Base-by-base conservation (phyloP, 2,329 filamentous ascomycete species). In the Colletotrichum trifolii region DNA sequence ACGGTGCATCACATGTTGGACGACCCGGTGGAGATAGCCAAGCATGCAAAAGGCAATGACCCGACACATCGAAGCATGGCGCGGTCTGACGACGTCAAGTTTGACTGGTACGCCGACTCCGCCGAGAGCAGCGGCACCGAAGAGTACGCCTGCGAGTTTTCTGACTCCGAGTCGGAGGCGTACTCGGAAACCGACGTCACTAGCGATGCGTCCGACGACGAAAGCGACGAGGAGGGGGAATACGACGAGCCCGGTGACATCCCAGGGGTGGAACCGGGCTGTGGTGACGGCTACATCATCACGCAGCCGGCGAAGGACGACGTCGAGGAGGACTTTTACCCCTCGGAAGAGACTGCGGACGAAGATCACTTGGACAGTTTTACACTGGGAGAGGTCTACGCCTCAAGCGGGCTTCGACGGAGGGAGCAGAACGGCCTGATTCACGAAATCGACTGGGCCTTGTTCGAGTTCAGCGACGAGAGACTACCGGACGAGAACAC, bases 1-100 rank as follows among this genome's bases (percentile, higher is more conserved):
- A 97, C 93, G 25, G 95, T 98, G 0, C 95, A 98, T 73, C 95
- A 98, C 76, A 95, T 98, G 89, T 87, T 98, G 2, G 95, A 97
- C 81, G 86, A 89, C 62, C 87, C 86, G 1, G 85, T 86, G 4
- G 76, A 25, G 72, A 71, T 7, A 68, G 63, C 65, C n/a, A 58
- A 68, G 48, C 66, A 64, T 47, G 25, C 54, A 40, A 61, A 68
- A 25, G 67, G 67, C 11, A 70, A 67, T 7, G 56, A 67, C 33
- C 68, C 47, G 67, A 69, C 70, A 4, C 50, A 70, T 54, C 75
- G 73, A 48, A 83, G 74, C 77, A 84, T 74, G 77, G 81, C 72
- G 40, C 76, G 72, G 60, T 75, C 70, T 6, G 65, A 68, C 2
- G 53, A 73, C n/a, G 69, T 75, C 12, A 73, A 81, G 1, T 76